A percentile compares a stretch with the other conserved stretches of the same genome.
Evolutionary conservation across 140 eudicot species (phyloP).

Genomic region (Senecio squalidus): DNA sequence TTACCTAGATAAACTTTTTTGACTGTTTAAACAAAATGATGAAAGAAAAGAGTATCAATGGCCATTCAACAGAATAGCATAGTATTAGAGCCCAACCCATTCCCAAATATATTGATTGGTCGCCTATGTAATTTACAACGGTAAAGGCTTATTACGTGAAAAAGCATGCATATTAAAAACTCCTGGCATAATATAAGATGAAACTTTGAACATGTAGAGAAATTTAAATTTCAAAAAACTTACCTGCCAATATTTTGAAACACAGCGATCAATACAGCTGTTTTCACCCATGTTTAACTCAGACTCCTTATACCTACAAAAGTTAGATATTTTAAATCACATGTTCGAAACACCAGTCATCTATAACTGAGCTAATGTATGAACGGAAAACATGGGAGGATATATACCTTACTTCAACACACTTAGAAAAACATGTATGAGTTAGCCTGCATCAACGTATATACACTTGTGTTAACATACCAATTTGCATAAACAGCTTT

Average conservation of each 20-base stretch:
- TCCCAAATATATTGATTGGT: background rate
- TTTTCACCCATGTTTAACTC: conserved; percentile 82
- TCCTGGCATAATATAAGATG: background rate
- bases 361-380: background rate
- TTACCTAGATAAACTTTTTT: too few species aligned
- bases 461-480: background rate
- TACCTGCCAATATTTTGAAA: conserved; percentile 87
- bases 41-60: background rate
- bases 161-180: background rate
- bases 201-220: background rate
- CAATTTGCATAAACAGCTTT: background rate
- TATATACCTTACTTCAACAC: conserved; percentile 51
- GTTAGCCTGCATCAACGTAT: conserved; percentile 57
- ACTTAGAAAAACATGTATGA: conserved; percentile 66
- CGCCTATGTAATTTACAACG: background rate
- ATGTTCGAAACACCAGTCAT: background rate
- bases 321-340: conserved; percentile 1
- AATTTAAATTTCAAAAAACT: background rate
- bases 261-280: conserved; percentile 85
- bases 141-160: background rate
- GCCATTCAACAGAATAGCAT: background rate
- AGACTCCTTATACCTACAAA: conserved; percentile 66
- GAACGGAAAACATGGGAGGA: background rate
- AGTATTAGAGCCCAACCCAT: background rate
- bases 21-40: background rate